A percentile compares a stretch with the other conserved stretches of the same genome.
Evolutionary conservation across 805 yeast species (phyloP).

Genomic region (Kuraishia cidri): DNA sequence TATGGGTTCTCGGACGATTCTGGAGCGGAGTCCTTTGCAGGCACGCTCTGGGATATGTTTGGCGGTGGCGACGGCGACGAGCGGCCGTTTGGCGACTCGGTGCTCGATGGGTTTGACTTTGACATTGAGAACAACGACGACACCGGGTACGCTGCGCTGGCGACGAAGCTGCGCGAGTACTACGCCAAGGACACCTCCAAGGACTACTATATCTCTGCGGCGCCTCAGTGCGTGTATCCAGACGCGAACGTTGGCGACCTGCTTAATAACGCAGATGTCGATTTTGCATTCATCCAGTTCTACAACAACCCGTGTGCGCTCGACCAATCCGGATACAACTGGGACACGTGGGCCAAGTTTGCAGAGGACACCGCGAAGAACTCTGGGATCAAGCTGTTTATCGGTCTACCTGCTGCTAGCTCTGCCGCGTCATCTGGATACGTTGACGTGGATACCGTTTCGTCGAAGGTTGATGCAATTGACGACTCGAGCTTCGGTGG

Average conservation of each 20-base stretch:
- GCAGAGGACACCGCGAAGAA: constrained; percentile 58
- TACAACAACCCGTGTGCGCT: constrained; percentile 77
- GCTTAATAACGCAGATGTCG: constrained; percentile 47
- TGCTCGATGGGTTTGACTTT: constrained; percentile 78
- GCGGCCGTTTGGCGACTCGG: constrained; percentile 61
- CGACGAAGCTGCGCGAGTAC: constrained; percentile 31
- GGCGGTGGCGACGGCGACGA: constrained; percentile 43
- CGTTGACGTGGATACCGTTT: constrained; percentile 30
- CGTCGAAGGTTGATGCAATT: constrained; percentile 16
- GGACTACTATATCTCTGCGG: constrained; percentile 70
- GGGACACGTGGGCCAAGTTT: constrained; percentile 63
- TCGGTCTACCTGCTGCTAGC: constrained; percentile 61
- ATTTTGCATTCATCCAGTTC: constrained; percentile 81
- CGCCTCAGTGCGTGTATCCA: constrained; percentile 90
- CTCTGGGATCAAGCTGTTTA: constrained; percentile 53
- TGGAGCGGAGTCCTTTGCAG: constrained; percentile 53
- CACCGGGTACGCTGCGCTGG: constrained; percentile 62
- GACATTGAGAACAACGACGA: constrained; percentile 58
- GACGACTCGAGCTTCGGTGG: constrained; percentile 48
- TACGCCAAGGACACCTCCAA: constrained; percentile 35
- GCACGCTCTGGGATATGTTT: constrained; percentile 52
- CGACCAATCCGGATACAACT: constrained; percentile 37
- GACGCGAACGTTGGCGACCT: constrained; percentile 46
- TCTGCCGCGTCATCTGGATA: constrained; percentile 53
- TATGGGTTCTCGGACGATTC: constrained; percentile 43